Percentiles rank a stretch among this genome's conserved stretches.
phyloP scores from a whole-genome alignment of 2,329 filamentous ascomycete species.

The Aspergillus viridinutans region DNA sequence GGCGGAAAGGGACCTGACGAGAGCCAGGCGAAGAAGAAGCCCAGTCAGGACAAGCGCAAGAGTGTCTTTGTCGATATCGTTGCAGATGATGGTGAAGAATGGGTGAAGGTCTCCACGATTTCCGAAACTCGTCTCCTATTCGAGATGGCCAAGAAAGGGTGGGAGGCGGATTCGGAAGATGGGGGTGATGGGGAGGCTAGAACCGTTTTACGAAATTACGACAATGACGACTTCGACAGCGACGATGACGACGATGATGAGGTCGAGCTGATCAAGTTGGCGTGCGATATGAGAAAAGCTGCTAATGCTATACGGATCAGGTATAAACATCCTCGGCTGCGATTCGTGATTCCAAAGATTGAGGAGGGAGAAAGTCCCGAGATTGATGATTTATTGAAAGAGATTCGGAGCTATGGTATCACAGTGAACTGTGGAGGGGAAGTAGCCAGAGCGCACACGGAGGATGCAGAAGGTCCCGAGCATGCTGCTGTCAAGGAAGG shows the following conservation, averaged over 20 bases:
- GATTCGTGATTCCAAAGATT: conserved; percentile 60
- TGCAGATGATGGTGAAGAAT: conserved; percentile 58
- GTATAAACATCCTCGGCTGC: conserved; percentile 57
- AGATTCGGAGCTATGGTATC: conserved; percentile 51
- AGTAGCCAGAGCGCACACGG: conserved; percentile 8
- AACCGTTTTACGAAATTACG: conserved; percentile 24
- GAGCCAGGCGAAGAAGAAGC: conserved; percentile 21
- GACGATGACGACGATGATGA: conserved; percentile 50
- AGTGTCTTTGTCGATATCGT: conserved; percentile 62
- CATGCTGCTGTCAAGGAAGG: conserved; percentile 9
- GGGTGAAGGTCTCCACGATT: conserved; percentile 65
- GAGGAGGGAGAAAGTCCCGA: conserved; percentile 47
- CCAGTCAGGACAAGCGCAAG: conserved; percentile 42
- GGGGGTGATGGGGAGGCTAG: conserved; percentile 30
- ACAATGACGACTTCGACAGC: conserved; percentile 37
- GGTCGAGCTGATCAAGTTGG: conserved; percentile 58
- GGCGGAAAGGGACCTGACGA: background rate
- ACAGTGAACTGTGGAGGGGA: conserved; percentile 34
- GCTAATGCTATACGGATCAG: conserved; percentile 54
- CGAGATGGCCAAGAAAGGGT: conserved; percentile 66
- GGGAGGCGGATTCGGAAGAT: conserved; percentile 51
- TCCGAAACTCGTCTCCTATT: conserved; percentile 61
- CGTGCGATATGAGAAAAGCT: conserved; percentile 55
- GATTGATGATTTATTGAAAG: conserved; percentile 54
- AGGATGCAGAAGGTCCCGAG: conserved; percentile 4